Conservation (phyloP, 352 stramenopile species). For the Pythium coloratum region DNA sequence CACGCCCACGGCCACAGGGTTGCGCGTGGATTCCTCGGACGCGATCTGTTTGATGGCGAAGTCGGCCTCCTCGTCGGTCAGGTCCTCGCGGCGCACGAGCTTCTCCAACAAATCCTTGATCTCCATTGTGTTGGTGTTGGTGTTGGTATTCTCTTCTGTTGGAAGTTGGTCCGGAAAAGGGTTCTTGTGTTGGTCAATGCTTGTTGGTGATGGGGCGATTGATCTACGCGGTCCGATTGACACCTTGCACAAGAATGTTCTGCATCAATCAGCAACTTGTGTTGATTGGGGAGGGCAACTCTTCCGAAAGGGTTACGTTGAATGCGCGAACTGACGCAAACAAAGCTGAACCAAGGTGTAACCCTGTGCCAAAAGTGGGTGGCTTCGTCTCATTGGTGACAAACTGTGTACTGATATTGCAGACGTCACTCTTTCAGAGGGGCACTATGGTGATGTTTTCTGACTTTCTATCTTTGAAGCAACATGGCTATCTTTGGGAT, state of each 20-base stretch:
- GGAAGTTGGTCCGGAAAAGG: slow-evolving; percentile 7
- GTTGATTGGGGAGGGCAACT: not conserved
- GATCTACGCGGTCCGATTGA: not conserved
- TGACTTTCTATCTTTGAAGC: slow-evolving; percentile 17
- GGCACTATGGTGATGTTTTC: slow-evolving; percentile 15
- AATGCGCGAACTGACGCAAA: slow-evolving; percentile 28
- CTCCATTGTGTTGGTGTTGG: slow-evolving; percentile 43
- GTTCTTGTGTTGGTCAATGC: not conserved
- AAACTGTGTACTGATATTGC: not conserved
- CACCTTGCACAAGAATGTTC: slow-evolving; percentile 28
- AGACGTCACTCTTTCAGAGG: not conserved
- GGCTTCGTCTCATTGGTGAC: not conserved
- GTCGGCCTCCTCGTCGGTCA: slow-evolving; percentile 64
- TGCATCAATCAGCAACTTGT: not conserved
- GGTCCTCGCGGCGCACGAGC: slow-evolving; percentile 65
- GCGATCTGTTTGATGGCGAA: slow-evolving; percentile 75
- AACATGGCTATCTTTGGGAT: slow-evolving; percentile 23
- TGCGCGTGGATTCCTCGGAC: slow-evolving; percentile 55
- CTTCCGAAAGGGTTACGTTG: slow-evolving; percentile 22
- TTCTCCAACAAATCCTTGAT: slow-evolving; percentile 77
- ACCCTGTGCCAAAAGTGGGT: slow-evolving; percentile 5
- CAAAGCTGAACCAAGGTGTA: slow-evolving; percentile 3
- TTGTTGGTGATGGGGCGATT: slow-evolving; percentile 4
- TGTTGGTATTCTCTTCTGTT: not conserved
- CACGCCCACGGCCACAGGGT: slow-evolving; percentile 83